Conservation (phyloP, 805 yeast species). For the Schizosaccharomyces japonicus region DNA sequence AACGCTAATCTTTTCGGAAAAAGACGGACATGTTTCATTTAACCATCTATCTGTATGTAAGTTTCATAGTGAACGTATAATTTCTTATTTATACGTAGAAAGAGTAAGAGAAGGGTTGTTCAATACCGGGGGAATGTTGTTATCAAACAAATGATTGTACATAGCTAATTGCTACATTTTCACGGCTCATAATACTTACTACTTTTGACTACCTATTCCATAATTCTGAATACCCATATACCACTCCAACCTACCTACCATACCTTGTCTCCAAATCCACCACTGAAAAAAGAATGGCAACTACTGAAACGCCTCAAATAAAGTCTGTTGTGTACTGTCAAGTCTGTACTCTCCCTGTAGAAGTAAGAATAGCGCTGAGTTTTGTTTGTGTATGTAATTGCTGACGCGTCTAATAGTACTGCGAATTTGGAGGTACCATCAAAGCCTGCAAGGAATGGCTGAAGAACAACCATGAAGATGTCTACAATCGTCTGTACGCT, state of each 20-base stretch:
- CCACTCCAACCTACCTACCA: too few species aligned
- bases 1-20: too few species aligned
- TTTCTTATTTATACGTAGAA: too few species aligned
- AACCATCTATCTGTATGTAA: too few species aligned
- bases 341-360: conserved; percentile 5
- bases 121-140: too few species aligned
- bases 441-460: conserved; percentile 74
- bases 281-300: neutral
- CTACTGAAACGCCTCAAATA: neutral
- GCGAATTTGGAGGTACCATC: conserved; percentile 69
- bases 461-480: conserved; percentile 29
- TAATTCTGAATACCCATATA: neutral
- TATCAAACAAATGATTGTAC: too few species aligned
- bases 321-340: neutral
- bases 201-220: neutral
- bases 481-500: conserved; percentile 37
- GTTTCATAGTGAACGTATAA: too few species aligned
- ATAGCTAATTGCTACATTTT: too few species aligned
- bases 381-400: neutral
- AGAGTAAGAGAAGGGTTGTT: too few species aligned
- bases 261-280: too few species aligned
- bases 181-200: too few species aligned
- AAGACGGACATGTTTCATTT: too few species aligned
- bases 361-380: neutral
- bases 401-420: conserved; percentile 24